Base-by-base conservation (phyloP, 768 basidiomycete species). In the Trametes punicea region DNA sequence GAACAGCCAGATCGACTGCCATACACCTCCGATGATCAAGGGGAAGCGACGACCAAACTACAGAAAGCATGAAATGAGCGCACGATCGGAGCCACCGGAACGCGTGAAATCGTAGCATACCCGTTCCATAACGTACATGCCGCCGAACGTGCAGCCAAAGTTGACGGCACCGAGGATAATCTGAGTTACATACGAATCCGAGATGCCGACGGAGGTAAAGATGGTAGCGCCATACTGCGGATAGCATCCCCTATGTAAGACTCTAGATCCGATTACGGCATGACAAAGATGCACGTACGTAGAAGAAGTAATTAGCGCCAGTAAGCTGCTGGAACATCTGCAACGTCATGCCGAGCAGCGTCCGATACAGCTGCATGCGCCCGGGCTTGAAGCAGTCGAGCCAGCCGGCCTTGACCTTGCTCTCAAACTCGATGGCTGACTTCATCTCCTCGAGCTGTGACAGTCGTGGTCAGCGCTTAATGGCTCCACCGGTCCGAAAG, bases 101-200 rank as follows among this genome's bases (percentile, higher is more conserved):
- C 34, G 34, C 5, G 15, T 1, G 5, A n/a, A 36, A 16, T 1
- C 13, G 4, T 4, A 15, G 70, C 76, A 40, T 62, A 78, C 82
- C 64, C 75, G 74, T 67, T 89, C 84, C 80, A 89, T 83, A 50
- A 88, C 73, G 67, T 84, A 89, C 62, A 91, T 68, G 1, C 88
- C 88, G 30, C 82, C 79, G 70, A 87, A 87, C 10, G 85, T 88
- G 67, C 83, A 84, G 44, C 74, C 72, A 62, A 88, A 87, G 69
- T 88, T 88, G 66, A 88, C 85, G 3, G 78, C 79, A 34, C 88
- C 87, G 38, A 90, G 74, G 61, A 91, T 89, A 60, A 89, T 85
- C 61, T 91, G 88, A 1, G 83, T 83, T 45, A 88, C 72, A 64
- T 80, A 88, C 21, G 82, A 81, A 67, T 90, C 85, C 7, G 67